A percentile compares a stretch with the other conserved stretches of the same genome.
These are phyloP conservation scores for Cymbidium sinense DNA, from an alignment of 106 monocot species.

Conservation along the genomic window DNA sequence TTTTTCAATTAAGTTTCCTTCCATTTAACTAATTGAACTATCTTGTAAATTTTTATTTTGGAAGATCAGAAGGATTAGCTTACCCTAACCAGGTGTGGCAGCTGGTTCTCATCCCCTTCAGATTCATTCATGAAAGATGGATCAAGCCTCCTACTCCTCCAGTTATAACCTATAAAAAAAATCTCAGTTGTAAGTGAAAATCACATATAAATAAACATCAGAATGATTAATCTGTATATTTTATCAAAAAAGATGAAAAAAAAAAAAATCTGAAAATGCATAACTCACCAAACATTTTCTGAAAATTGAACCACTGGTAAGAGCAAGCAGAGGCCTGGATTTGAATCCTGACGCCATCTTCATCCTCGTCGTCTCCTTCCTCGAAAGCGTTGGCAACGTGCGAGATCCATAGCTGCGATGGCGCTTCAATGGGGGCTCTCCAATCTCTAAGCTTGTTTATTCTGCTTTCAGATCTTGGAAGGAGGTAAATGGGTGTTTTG, in stretches of 20 bases:
- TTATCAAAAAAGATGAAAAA: no score
- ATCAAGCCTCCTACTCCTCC: conserved; percentile 51
- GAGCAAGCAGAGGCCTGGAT: conserved; percentile 64
- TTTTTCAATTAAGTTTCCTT: no score
- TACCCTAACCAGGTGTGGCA: conserved; percentile 66
- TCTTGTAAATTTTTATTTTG: no score
- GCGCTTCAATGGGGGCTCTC: conserved; percentile 55
- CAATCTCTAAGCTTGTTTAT: conserved; percentile 29
- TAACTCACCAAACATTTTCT: conserved; percentile 68
- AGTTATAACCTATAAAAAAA: conserved; percentile 58
- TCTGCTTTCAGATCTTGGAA: conserved; percentile 45
- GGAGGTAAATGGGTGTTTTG: conserved; percentile 60
- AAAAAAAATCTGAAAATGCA: no score
- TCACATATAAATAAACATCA: not conserved
- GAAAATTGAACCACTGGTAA: conserved; percentile 78
- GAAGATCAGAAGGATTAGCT: not conserved
- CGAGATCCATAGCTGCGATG: conserved; percentile 52
- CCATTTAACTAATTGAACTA: not conserved
- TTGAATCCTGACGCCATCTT: conserved; percentile 29
- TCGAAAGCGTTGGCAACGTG: conserved; percentile 76
- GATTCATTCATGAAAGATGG: conserved; percentile 65
- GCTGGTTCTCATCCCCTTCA: conserved; percentile 23
- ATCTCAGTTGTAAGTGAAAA: not conserved
- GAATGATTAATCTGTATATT: no score
- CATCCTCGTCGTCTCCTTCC: conserved; percentile 13